These are phyloP conservation scores for Fibroporia radiculosa DNA, from an alignment of 768 basidiomycete genomes.

Conservation along the genomic window DNA sequence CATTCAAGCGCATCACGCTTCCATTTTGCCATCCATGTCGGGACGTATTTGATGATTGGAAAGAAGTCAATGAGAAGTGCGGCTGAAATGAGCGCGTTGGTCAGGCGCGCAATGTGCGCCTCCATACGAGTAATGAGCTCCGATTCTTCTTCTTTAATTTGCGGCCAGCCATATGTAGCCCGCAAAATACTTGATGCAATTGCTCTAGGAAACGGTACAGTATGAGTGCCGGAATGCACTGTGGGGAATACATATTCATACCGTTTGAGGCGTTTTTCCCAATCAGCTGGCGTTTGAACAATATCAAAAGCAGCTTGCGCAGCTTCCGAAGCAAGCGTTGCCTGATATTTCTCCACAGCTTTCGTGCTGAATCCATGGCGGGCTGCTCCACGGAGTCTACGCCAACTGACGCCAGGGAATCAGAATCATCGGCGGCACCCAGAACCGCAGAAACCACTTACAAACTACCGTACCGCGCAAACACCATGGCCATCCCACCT, in stretches of 20 bases:
- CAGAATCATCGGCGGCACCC: too few species aligned
- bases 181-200: background rate
- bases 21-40: constrained; percentile 26
- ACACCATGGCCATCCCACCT: constrained; percentile 17
- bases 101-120: background rate
- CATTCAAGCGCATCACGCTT: constrained; percentile 13
- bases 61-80: constrained; percentile 16
- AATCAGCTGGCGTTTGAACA: background rate
- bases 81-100: constrained; percentile 21
- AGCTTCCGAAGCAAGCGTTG: constrained; percentile 23
- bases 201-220: too few species aligned
- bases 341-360: constrained; percentile 32
- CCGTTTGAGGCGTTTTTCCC: background rate
- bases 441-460: too few species aligned
- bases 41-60: constrained; percentile 25
- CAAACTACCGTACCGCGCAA: constrained; percentile 17
- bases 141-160: background rate
- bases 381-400: constrained; percentile 46
- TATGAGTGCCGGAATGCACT: background rate
- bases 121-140: background rate
- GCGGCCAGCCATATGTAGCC: background rate
- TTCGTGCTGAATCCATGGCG: constrained; percentile 31
- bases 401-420: too few species aligned
- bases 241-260: background rate
- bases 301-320: background rate